phyloP scores from a whole-genome alignment of 148 eudicot genomes.

The Rhododendron ovatum region DNA sequence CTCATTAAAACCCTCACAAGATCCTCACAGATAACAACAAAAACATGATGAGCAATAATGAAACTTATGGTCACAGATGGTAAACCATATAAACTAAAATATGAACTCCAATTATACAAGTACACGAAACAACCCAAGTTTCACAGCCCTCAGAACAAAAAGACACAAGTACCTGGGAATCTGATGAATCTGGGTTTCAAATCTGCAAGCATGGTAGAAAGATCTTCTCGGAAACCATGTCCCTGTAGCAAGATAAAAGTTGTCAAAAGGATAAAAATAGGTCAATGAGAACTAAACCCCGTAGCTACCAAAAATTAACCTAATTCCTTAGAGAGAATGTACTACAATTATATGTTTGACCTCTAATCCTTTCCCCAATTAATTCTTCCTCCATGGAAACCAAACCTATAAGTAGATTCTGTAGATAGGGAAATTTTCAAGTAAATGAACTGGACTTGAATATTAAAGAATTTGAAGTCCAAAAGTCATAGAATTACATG shows the following conservation, averaged over 20 bases:
- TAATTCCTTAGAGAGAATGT: not conserved
- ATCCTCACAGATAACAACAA: not conserved
- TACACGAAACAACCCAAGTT: not conserved
- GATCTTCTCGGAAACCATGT: conserved; percentile 86
- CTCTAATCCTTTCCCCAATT: not conserved
- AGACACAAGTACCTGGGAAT: conserved; percentile 65
- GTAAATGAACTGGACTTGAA: not conserved
- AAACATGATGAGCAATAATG: not conserved
- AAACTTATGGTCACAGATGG: not conserved
- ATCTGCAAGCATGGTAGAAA: conserved; percentile 64
- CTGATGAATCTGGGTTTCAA: conserved; percentile 82
- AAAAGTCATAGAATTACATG: not conserved
- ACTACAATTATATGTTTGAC: not conserved
- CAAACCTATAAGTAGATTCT: not conserved
- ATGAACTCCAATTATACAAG: not conserved
- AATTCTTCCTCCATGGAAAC: not conserved
- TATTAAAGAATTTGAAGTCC: not conserved
- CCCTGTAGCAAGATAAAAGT: conserved; percentile 42
- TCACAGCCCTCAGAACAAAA: not conserved
- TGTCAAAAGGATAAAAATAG: not conserved
- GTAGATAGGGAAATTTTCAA: not conserved
- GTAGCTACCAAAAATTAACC: not conserved
- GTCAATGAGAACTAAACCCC: not conserved
- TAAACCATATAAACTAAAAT: not conserved
- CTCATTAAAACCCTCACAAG: too few relatives aligned